Percentiles rank a stretch among this genome's conserved stretches.
These are phyloP conservation scores for Monosporascus ibericus DNA, from an alignment of 2,329 filamentous ascomycete species.

Conservation along the genomic window DNA sequence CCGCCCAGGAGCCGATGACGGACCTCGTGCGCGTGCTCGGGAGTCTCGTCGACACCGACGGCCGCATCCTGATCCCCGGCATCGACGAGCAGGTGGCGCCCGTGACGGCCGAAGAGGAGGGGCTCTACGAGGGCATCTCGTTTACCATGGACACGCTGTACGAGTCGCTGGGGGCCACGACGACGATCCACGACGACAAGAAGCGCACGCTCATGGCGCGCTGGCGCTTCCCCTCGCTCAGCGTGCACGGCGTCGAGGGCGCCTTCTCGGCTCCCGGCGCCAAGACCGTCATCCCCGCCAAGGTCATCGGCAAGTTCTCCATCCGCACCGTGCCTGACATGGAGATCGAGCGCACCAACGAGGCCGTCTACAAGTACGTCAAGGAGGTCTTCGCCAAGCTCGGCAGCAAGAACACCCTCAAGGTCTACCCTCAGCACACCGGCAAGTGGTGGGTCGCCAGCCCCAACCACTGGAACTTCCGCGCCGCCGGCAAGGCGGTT, in stretches of 20 bases:
- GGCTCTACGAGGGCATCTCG: conserved; percentile 81
- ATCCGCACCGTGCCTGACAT: conserved; percentile 97
- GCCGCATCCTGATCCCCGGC: conserved; percentile 91
- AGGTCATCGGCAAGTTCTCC: conserved; percentile 96
- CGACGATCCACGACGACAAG: conserved; percentile 81
- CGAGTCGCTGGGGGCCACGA: conserved; percentile 84
- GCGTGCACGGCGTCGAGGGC: conserved; percentile 89
- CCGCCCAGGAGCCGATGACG: conserved; percentile 97
- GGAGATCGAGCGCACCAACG: conserved; percentile 86
- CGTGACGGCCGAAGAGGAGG: conserved; percentile 77
- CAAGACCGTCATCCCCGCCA: conserved; percentile 97
- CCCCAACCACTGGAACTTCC: conserved; percentile 98
- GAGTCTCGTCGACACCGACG: conserved; percentile 79
- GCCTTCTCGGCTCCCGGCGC: conserved; percentile 89
- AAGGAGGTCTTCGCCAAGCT: conserved; percentile 81
- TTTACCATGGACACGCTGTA: conserved; percentile 97
- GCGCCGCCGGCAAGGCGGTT: conserved; percentile 89
- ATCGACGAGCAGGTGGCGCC: conserved; percentile 90
- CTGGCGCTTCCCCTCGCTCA: conserved; percentile 92
- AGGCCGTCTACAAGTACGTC: conserved; percentile 76
- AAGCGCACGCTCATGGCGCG: conserved; percentile 90
- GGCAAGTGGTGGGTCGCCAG: conserved; percentile 99
- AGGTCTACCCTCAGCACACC: conserved; percentile 75
- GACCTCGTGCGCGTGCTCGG: conserved; percentile 79
- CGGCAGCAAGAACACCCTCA: conserved; percentile 84